Base-by-base conservation (phyloP, 179 eudicot species). In the Beta corolliflora region DNA sequence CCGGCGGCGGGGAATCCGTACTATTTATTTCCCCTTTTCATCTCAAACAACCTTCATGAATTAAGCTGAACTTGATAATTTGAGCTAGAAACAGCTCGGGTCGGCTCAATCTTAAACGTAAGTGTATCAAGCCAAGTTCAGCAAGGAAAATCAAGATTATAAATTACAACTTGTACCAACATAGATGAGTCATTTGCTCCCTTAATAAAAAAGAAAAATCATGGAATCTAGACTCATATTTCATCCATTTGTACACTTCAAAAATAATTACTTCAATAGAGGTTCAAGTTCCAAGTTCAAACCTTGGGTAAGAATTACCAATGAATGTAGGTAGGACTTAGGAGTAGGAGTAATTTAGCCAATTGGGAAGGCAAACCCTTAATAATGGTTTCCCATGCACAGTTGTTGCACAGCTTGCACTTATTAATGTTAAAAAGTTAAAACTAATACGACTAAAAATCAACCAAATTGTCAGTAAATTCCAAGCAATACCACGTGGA, bases 401-500 rank as follows among this genome's bases (percentile, higher is more conserved):
- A 41, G 13, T 52, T n/a, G 14, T 36, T 36, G 41, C 3, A 36
- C 41, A 36, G 41, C 41, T 25, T 36, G 41, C 41, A 36, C 41
- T 36, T 36, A 36, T 36, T 36, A 36, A 36, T 36, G 41, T 36
- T 36, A 36, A 36, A 36, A 36, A 36, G 41, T 36, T 76, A 29
- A 23, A 63, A 23, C 5, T 12, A 68, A 3, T 1, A 36, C 55
- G 3, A 13, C 7, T 7, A 52, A 65, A 50, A 23, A 60, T 41
- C 53, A 25, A 77, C 48, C 71, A 65, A 77, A 9, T 44, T 9
- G 65, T 15, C 64, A 75, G 67, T 75, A 77, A 66, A 50, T n/a
- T 44, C 41, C 70, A 76, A 81, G 46, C 53, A 56, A 76, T 63
- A 59, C 52, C 72, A 71, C 45, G 72, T 59, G 56, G 44, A n/a